Conservation (phyloP, 192 early-diverging fungal genomes). For the Coemansia sp. region DNA sequence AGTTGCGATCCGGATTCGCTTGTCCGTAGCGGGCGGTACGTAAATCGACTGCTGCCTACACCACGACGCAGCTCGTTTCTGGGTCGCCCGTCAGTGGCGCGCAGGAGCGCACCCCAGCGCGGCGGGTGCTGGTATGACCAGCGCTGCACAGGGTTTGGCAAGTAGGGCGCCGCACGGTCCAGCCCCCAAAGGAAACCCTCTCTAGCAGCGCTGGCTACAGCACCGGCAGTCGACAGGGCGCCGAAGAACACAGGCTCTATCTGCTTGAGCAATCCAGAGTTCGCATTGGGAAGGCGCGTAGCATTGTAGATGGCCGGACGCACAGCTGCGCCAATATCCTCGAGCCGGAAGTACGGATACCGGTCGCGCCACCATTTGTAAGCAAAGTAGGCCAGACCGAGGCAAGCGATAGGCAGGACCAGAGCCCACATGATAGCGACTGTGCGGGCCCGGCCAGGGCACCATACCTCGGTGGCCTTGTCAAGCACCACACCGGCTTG, state of each 20-base stretch:
- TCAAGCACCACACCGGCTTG: conserved; percentile 67
- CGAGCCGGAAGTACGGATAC: conserved; percentile 50
- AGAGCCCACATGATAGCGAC: conserved; percentile 50
- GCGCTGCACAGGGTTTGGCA: conserved; percentile 39
- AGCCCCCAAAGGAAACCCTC: conserved; percentile 42
- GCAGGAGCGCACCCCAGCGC: conserved; percentile 40
- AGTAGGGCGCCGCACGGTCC: conserved; percentile 47
- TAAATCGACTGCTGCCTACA: conserved; percentile 25
- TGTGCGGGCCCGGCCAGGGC: conserved; percentile 61
- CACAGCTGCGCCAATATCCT: conserved; percentile 41
- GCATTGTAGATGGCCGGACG: conserved; percentile 28
- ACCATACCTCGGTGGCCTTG: conserved; percentile 62
- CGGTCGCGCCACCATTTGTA: conserved; percentile 43
- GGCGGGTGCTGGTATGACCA: conserved; percentile 57
- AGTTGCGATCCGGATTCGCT: conserved; percentile 30
- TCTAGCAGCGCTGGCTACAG: conserved; percentile 29
- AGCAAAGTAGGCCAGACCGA: conserved; percentile 39
- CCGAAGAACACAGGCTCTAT: conserved; percentile 47
- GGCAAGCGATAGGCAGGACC: conserved; percentile 32
- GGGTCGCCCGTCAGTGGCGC: conserved; percentile 23
- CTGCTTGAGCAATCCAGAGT: conserved; percentile 31
- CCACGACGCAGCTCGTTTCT: conserved; percentile 15
- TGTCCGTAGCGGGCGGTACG: conserved; percentile 35
- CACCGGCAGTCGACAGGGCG: conserved; percentile 37
- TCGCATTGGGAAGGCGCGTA: conserved; percentile 1